phyloP scores from a whole-genome alignment of 2,329 filamentous ascomycete species.

The Pseudocercospora pini-densiflorae region DNA sequence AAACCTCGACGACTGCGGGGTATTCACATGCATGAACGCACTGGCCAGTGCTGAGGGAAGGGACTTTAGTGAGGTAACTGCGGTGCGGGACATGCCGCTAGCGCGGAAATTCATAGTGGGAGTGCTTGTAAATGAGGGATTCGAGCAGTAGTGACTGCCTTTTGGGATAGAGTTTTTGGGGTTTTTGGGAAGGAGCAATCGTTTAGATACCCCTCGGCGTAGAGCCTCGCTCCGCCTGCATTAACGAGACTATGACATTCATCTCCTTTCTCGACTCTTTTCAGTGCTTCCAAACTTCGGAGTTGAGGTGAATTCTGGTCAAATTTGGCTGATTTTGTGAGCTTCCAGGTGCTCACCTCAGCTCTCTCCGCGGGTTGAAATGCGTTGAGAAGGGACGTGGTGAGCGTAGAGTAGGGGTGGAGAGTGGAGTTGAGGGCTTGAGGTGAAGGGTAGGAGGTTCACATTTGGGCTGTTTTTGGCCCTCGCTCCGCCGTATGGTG shows the following conservation, averaged over 20 bases:
- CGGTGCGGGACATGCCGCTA: background rate
- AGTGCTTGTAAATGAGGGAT: background rate
- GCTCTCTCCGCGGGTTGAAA: background rate
- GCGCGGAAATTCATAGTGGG: background rate
- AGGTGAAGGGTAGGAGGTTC: background rate
- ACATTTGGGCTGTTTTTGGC: background rate
- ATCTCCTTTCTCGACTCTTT: background rate
- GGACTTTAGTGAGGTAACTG: background rate
- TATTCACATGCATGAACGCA: constrained; percentile 75
- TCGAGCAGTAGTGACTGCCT: background rate
- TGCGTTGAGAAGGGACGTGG: background rate
- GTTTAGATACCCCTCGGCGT: background rate
- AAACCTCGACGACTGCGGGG: constrained; percentile 77
- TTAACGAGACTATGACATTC: background rate
- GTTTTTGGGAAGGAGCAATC: background rate
- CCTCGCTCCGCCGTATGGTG: background rate
- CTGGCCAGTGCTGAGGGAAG: constrained; percentile 57
- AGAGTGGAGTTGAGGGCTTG: background rate
- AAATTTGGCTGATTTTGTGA: background rate
- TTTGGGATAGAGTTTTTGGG: background rate
- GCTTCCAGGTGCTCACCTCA: background rate
- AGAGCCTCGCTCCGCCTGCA: background rate
- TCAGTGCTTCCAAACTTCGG: background rate
- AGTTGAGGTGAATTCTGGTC: background rate
- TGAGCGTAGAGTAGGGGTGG: background rate